Conservation (phyloP, 2,329 filamentous ascomycete species). For the Fusarium haematococcum region DNA sequence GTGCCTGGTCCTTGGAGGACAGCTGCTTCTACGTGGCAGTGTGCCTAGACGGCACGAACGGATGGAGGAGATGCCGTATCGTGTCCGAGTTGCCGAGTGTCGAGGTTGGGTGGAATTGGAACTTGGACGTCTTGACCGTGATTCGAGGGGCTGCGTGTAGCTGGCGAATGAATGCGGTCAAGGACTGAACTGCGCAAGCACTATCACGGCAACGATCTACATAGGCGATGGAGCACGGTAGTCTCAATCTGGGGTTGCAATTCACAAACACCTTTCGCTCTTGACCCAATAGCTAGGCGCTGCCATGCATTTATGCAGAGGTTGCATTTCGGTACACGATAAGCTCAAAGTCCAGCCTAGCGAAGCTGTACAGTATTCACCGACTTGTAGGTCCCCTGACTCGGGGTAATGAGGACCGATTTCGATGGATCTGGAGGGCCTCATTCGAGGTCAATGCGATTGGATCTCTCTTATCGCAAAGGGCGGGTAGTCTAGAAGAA, state of each 20-base stretch:
- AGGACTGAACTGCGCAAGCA: background rate
- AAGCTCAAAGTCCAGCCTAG: background rate
- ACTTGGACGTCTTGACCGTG: background rate
- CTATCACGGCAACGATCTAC: background rate
- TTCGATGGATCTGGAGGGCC: background rate
- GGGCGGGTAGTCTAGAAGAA: slow-evolving; percentile 29
- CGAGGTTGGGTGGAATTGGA: background rate
- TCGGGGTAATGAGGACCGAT: background rate
- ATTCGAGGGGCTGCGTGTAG: background rate
- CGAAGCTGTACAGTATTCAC: background rate
- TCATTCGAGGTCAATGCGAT: background rate
- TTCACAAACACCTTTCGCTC: background rate
- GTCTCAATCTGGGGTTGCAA: background rate
- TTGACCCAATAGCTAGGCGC: background rate
- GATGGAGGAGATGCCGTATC: background rate
- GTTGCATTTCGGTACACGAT: background rate
- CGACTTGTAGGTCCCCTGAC: background rate
- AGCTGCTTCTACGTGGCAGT: background rate
- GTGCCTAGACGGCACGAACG: background rate
- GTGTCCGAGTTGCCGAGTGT: background rate
- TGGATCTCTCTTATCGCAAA: background rate
- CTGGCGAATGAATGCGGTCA: background rate
- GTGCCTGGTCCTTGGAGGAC: background rate
- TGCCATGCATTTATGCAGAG: background rate
- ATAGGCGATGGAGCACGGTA: background rate